Base-by-base conservation (phyloP, 805 yeast species). In the Clavispora carvajalis region DNA sequence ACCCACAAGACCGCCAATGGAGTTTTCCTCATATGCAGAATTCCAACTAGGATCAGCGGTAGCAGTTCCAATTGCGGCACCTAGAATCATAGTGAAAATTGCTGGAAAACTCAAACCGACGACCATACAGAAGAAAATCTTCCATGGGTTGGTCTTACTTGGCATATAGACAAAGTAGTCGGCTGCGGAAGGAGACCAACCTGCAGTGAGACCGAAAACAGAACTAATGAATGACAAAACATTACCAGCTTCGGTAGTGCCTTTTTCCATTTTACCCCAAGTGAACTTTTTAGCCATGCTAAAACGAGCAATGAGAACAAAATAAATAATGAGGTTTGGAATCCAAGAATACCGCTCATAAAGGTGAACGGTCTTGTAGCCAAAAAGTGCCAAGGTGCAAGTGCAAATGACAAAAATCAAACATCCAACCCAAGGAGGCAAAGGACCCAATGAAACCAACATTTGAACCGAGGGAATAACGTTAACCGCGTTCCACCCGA, bases 371-470 rank as follows among this genome's bases (percentile, higher is more conserved):
- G 49, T 48, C 37, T 60, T 58, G 40, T 60, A 61, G 15, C 68
- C 68, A 41, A 62, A 61, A 11, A 62, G 41, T 2, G 66, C 58
- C 38, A 62, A 39, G 15, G 49, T n/a, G 35, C 58, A 49, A 3
- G 66, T 62, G 25, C 54, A 42, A 9, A 61, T 44, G 11, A 62
- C 63, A 13, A 63, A 51, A n/a, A 62, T 58, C 44, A 62, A 45
- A 48, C 65, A 62, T 6, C 65, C 65, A 9, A 58, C 65, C 64
- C 64, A 60, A 7, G 65, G 58, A 6, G 67, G 67, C 24, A 61
- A 46, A 5, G 53, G 53, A 3, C 62, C 61, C 24, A 62, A 50
- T 5, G 60, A 48, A 9, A 46, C 47, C 12, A 62, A 46, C 40
- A 62, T 51, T 37, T 60, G 64, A 22, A 56, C 67, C 28, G 61